These are phyloP conservation scores for Globisporangium perplexum DNA, from an alignment of 352 stramenopile genomes.

Conservation along the genomic window DNA sequence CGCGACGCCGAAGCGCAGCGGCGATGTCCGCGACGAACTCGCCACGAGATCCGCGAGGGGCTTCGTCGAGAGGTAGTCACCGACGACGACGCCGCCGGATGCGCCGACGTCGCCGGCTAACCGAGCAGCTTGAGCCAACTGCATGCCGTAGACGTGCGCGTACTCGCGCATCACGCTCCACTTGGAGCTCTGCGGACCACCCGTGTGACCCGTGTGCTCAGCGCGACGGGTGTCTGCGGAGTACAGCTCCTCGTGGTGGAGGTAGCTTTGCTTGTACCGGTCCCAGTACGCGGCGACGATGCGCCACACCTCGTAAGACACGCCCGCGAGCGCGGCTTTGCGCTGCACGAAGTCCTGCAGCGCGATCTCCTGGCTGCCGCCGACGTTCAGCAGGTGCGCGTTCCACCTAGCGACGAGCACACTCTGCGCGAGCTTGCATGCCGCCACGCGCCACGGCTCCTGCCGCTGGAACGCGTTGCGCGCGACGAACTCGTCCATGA, in stretches of 20 bases:
- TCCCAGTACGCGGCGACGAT: slow-evolving; percentile 56
- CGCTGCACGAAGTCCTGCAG: slow-evolving; percentile 30
- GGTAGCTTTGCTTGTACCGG: slow-evolving; percentile 51
- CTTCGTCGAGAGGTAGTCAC: slow-evolving; percentile 17
- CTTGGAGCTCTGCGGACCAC: slow-evolving; percentile 11
- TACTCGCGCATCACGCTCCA: slow-evolving; percentile 29
- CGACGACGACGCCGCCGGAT: slow-evolving; percentile 1
- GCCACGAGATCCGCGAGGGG: slow-evolving; percentile 17
- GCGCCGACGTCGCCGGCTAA: slow-evolving; percentile 13
- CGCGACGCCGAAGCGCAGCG: slow-evolving; percentile 29
- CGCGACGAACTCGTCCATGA: slow-evolving; percentile 67
- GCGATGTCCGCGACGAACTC: slow-evolving; percentile 18
- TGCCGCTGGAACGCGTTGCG: slow-evolving; percentile 21
- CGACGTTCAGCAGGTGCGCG: slow-evolving; percentile 18
- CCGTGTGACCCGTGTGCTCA: neutral
- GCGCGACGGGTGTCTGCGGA: slow-evolving; percentile 26
- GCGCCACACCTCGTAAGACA: slow-evolving; percentile 50
- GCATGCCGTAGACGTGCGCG: slow-evolving; percentile 54
- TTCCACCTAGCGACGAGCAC: slow-evolving; percentile 58
- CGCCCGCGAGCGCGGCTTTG: slow-evolving; percentile 30
- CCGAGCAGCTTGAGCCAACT: slow-evolving; percentile 25
- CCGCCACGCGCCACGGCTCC: slow-evolving; percentile 34
- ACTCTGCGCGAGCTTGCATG: slow-evolving; percentile 44
- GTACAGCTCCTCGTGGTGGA: slow-evolving; percentile 61
- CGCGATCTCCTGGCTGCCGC: slow-evolving; percentile 13